Evolutionary conservation across 208 protist genomes (phyloP).

Genomic region (Acanthamoeba lenticulata): DNA sequence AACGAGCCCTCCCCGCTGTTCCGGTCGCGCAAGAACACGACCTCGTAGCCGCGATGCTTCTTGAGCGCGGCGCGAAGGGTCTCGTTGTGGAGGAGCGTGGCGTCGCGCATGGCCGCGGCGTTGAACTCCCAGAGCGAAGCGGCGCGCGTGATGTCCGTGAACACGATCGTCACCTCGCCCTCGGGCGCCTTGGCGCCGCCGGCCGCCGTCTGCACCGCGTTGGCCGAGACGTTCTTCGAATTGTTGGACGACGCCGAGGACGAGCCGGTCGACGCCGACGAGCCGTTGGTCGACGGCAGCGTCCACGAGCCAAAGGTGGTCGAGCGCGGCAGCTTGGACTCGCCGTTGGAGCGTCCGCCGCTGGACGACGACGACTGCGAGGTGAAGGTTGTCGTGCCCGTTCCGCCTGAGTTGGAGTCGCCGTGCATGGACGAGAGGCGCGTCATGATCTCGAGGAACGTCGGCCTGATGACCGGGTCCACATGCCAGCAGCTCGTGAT

Average conservation of each 20-base stretch:
- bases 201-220: too few species aligned
- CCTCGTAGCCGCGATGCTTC: background rate
- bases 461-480: background rate
- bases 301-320: background rate
- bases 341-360: too few species aligned
- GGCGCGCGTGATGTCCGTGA: background rate
- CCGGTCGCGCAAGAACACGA: background rate
- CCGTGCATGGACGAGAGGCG: background rate
- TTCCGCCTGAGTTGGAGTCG: background rate
- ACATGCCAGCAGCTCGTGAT: slow-evolving; percentile 5
- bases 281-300: background rate
- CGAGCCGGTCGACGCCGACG: background rate
- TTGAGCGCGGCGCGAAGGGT: background rate
- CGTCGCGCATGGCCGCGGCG: background rate
- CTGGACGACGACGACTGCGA: too few species aligned
- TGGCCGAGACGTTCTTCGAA: too few species aligned
- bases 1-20: slow-evolving; percentile 54
- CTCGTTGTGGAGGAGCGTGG: background rate
- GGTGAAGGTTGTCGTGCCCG: background rate
- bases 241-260: background rate
- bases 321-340: too few species aligned
- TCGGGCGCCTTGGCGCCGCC: background rate
- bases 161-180: slow-evolving; percentile 4
- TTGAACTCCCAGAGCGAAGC: slow-evolving; percentile 32
- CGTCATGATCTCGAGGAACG: background rate